Conservation (phyloP, 805 yeast genomes). For the Saccharomyces mikatae region DNA sequence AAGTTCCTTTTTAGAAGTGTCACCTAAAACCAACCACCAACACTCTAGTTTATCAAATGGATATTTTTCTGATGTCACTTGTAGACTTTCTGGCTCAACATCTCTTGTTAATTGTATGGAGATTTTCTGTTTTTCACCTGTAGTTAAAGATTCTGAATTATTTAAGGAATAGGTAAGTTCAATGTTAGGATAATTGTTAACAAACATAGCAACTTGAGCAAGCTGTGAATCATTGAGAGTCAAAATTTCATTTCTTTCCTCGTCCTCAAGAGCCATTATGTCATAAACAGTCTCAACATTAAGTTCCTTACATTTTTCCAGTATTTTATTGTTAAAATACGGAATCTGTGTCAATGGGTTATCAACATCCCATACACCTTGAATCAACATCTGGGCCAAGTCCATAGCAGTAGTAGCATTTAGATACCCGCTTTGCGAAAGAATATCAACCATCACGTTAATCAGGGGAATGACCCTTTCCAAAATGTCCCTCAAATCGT, state of each 20-base stretch:
- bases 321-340: constrained; percentile 39
- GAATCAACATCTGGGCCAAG: constrained; percentile 77
- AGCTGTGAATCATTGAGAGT: constrained; percentile 45
- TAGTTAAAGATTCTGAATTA: constrained; percentile 33
- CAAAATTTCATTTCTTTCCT: constrained; percentile 54
- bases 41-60: constrained; percentile 48
- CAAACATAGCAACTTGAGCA: constrained; percentile 72
- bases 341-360: constrained; percentile 80
- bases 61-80: constrained; percentile 50
- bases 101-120: constrained; percentile 53
- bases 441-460: constrained; percentile 62
- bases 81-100: constrained; percentile 65
- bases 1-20: constrained; percentile 46
- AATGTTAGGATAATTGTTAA: constrained; percentile 81
- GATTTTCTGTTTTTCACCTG: constrained; percentile 43
- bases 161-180: constrained; percentile 55
- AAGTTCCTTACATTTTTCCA: constrained; percentile 45
- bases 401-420: constrained; percentile 82
- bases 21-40: constrained; percentile 90
- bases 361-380: constrained; percentile 78
- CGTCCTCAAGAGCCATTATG: constrained; percentile 67
- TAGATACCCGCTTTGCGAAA: constrained; percentile 73
- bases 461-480: constrained; percentile 43
- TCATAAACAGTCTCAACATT: constrained; percentile 71
- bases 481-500: constrained; percentile 51